Evolutionary conservation across 139 green algal genomes (phyloP), one percentile per base, ranked within the genome.

Genomic region (Bryopsis sp.): DNA sequence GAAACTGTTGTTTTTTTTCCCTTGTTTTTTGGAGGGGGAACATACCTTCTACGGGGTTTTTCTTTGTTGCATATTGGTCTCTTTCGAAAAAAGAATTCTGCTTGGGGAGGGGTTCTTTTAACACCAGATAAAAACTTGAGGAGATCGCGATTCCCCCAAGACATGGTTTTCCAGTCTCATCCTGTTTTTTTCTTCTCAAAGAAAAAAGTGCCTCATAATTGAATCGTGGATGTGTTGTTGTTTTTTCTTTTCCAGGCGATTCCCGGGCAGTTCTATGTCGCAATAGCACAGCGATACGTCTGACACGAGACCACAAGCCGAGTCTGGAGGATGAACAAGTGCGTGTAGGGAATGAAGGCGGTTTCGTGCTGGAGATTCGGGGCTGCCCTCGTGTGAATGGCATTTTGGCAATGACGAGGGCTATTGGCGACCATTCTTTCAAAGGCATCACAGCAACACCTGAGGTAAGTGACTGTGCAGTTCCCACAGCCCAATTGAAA

Each of bases 321-420:
- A 62, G 76, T 11, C 43, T 74, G 1, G 70, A 71, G 19, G 70
- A 82, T 57, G 82, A 79, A 59, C 78, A 39, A 71, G 59, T 60
- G 64, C 72, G 78, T 11, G 74, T 90, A 34, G 67, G 76, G 37
- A 35, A 58, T 26, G 72, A 77, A 31, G 84, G 84, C 2, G 84
- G 84, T 11, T 72, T 80, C 4, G 76, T 90, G 24, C 61, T 86
- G 15, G 77, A 77, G 35, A 75, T 72, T 34, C 80, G 83, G 28
- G 83, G 81, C 26, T 69, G 62, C 37, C 74, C 73, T 34, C 81
- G 84, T 11, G 84, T 90, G 32, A 84, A 87, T 74, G 85, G 85
- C 15, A 75, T 84, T 36, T 78, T 91, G 15, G 76, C 74, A 39
- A 85, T 91, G 83, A 81, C 67, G 22, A 39, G 85, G 0, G 83